These are phyloP conservation scores for Naganishia sp. DNA, from an alignment of 1,284 basidiomycete species.

Conservation along the genomic window DNA sequence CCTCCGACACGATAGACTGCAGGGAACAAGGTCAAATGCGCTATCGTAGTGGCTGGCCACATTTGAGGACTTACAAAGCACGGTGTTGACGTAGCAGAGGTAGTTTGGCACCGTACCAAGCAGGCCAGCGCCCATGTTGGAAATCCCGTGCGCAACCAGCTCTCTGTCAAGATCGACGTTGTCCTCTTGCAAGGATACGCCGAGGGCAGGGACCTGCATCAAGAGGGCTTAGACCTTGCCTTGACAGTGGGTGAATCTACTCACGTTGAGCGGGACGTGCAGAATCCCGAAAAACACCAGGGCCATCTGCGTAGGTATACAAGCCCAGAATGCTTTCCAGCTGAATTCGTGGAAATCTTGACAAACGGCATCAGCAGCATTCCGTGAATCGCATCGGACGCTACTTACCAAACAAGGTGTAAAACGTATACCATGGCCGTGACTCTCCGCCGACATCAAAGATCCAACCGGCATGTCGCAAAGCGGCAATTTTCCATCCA, in stretches of 20 bases:
- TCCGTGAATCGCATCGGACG: background rate
- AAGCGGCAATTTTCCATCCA: constrained; percentile 62
- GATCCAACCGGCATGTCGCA: constrained; percentile 79
- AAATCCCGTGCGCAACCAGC: constrained; percentile 88
- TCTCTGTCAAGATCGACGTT: constrained; percentile 91
- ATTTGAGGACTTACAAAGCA: constrained; percentile 62
- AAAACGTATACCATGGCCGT: constrained; percentile 80
- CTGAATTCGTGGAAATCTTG: constrained; percentile 65
- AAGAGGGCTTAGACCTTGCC: background rate
- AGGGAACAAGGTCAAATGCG: background rate
- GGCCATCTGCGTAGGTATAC: constrained; percentile 63
- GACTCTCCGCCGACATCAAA: constrained; percentile 71
- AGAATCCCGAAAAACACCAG: constrained; percentile 63
- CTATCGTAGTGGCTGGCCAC: background rate
- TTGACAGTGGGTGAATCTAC: constrained; percentile 7
- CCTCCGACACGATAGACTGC: constrained; percentile 91
- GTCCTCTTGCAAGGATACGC: constrained; percentile 87
- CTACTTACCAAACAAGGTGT: constrained; percentile 68
- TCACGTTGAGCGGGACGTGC: constrained; percentile 84
- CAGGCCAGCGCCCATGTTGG: constrained; percentile 79
- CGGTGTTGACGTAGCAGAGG: constrained; percentile 75
- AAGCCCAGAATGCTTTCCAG: constrained; percentile 68
- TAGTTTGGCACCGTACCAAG: constrained; percentile 68
- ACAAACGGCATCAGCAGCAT: background rate
- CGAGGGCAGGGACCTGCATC: constrained; percentile 72